phyloP scores from a whole-genome alignment of 768 basidiomycete genomes.

The Pholiota conissans region DNA sequence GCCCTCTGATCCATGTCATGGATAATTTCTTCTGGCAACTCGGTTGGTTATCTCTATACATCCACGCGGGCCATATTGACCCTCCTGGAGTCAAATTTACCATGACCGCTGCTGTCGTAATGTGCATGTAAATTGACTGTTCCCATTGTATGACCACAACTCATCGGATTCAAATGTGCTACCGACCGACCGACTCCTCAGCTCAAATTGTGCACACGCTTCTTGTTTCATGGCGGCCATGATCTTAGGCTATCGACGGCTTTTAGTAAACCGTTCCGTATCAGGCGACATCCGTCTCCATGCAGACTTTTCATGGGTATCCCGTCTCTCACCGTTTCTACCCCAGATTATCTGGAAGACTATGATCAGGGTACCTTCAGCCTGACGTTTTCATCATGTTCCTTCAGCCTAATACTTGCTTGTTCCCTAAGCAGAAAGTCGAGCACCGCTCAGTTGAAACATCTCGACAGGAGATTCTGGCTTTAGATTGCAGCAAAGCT shows the following conservation, averaged over 20 bases:
- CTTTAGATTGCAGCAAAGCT: too few species aligned
- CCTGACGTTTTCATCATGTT: background rate
- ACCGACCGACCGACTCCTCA: slow-evolving; percentile 1
- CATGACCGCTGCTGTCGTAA: background rate
- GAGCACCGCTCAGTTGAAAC: too few species aligned
- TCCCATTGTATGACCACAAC: slow-evolving; percentile 4
- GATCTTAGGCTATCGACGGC: slow-evolving; percentile 4
- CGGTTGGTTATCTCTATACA: background rate
- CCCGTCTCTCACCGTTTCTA: background rate
- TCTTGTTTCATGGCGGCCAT: background rate
- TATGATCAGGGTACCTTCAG: background rate
- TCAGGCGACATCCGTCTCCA: too few species aligned
- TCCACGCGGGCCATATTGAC: background rate
- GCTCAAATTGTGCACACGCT: background rate
- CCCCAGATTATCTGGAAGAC: background rate
- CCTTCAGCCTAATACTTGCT: too few species aligned
- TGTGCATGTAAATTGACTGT: slow-evolving; percentile 2
- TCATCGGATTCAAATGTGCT: background rate
- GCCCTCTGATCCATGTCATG: slow-evolving; percentile 27
- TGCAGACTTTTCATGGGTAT: background rate
- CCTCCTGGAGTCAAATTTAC: background rate
- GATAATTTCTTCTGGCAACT: background rate
- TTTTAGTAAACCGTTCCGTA: background rate
- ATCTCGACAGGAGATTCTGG: too few species aligned
- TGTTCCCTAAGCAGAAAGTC: too few species aligned